Percentiles rank a stretch among this genome's conserved stretches.
phyloP scores from a whole-genome alignment of 2,329 filamentous ascomycete genomes.

The Stagonosporopsis vannaccii region DNA sequence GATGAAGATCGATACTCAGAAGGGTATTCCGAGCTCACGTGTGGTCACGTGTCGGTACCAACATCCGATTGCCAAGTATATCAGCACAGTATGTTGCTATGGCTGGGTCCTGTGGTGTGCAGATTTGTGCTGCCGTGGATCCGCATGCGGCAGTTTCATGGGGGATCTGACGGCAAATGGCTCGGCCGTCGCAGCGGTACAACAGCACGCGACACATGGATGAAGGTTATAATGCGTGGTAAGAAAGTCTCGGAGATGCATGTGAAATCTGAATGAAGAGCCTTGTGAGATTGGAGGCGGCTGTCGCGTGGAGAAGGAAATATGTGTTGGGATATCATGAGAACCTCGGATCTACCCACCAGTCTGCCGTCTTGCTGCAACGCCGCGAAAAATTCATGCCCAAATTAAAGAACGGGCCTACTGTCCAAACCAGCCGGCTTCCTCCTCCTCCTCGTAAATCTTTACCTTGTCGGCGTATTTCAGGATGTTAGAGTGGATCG shows the following conservation, averaged over 20 bases:
- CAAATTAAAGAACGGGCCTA: not conserved
- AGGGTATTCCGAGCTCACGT: constrained; percentile 2
- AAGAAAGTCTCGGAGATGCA: not conserved
- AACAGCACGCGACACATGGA: constrained; percentile 9
- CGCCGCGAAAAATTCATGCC: not conserved
- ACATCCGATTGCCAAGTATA: constrained; percentile 14
- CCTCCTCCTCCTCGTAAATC: constrained; percentile 67
- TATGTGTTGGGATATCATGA: not conserved
- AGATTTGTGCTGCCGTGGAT: not conserved
- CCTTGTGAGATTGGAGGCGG: not conserved
- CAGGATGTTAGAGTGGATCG: constrained; percentile 79
- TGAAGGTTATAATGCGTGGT: not conserved
- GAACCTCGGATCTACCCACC: constrained; percentile 1
- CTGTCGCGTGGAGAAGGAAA: not conserved
- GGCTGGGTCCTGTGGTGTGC: not conserved
- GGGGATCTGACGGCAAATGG: not conserved
- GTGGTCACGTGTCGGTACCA: constrained; percentile 12
- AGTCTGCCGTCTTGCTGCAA: constrained; percentile 7
- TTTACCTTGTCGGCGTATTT: constrained; percentile 85
- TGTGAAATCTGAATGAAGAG: not conserved
- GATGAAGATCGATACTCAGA: constrained; percentile 12
- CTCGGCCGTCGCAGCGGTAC: not conserved
- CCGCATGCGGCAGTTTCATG: not conserved
- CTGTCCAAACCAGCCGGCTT: constrained; percentile 4
- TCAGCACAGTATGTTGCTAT: constrained; percentile 4